Percentiles rank a stretch among this genome's conserved stretches.
Evolutionary conservation across 2,329 filamentous ascomycete species (phyloP).

Genomic region (Spiromastix sp.): DNA sequence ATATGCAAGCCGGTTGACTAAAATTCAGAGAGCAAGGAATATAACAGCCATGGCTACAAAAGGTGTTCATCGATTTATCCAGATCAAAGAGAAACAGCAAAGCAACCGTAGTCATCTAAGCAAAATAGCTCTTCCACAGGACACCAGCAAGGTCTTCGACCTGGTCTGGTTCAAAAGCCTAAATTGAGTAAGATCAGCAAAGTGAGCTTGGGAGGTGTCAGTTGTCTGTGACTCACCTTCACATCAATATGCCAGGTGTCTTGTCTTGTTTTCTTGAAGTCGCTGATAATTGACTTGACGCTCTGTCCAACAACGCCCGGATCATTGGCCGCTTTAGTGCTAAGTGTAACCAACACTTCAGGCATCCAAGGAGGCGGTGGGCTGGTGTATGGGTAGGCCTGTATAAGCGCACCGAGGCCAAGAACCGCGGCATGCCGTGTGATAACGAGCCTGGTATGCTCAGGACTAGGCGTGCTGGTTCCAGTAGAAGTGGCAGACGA

Average conservation of each 20-base stretch:
- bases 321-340: slow-evolving; percentile 75
- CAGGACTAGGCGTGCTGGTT: slow-evolving; percentile 39
- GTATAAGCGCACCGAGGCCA: slow-evolving; percentile 79
- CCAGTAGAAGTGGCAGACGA: slow-evolving; percentile 34
- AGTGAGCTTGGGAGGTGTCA: slow-evolving; percentile 5
- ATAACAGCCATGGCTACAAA: too few relatives aligned
- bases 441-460: slow-evolving; percentile 63
- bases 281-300: slow-evolving; percentile 84
- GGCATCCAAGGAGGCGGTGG: slow-evolving; percentile 92
- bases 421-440: slow-evolving; percentile 82
- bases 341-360: slow-evolving; percentile 76
- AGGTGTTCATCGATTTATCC: too few relatives aligned
- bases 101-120: slow-evolving; percentile 37
- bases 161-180: slow-evolving; percentile 82
- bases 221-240: slow-evolving; percentile 56
- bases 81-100: neutral
- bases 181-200: slow-evolving; percentile 16
- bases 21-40: neutral
- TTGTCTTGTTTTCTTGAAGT: slow-evolving; percentile 99
- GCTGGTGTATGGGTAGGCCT: slow-evolving; percentile 92
- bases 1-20: neutral
- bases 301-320: slow-evolving; percentile 90
- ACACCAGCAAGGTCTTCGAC: slow-evolving; percentile 93
- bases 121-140: slow-evolving; percentile 99
- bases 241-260: slow-evolving; percentile 98